phyloP scores from a whole-genome alignment of 2,329 filamentous ascomycete genomes.

The Aurifilum marmelostoma region DNA sequence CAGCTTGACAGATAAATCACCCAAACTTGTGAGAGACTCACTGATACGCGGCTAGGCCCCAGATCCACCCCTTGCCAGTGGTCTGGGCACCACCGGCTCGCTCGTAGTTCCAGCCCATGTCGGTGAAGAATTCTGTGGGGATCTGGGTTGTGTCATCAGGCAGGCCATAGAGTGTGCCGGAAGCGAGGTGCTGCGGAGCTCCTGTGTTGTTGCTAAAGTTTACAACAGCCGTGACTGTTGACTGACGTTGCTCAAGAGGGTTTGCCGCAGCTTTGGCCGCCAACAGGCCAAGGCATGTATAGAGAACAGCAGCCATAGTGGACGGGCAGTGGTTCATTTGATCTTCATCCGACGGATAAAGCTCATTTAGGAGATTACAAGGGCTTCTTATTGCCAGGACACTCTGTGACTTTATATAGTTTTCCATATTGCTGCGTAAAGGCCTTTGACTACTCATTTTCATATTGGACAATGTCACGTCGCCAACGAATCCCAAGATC shows the following conservation, averaged over 20 bases:
- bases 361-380: not conserved
- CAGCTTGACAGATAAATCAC: not conserved
- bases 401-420: constrained; percentile 12
- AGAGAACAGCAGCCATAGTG: constrained; percentile 8
- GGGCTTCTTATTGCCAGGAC: not conserved
- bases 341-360: not conserved
- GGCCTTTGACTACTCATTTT: not conserved
- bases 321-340: not conserved
- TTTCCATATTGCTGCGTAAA: not conserved
- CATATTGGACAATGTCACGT: not conserved
- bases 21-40: not conserved
- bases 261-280: constrained; percentile 6
- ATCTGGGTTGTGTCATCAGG: constrained; percentile 32
- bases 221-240: constrained; percentile 30
- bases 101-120: constrained; percentile 33
- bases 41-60: constrained; percentile 28
- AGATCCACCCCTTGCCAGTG: constrained; percentile 31
- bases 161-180: constrained; percentile 34
- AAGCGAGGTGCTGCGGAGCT: constrained; percentile 31
- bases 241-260: constrained; percentile 15
- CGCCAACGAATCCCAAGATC: not conserved
- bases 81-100: constrained; percentile 32
- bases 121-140: constrained; percentile 30
- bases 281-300: constrained; percentile 14
- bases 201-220: constrained; percentile 30